Evolutionary conservation across 139 green algal genomes (phyloP).

Genomic region (Chara braunii): DNA sequence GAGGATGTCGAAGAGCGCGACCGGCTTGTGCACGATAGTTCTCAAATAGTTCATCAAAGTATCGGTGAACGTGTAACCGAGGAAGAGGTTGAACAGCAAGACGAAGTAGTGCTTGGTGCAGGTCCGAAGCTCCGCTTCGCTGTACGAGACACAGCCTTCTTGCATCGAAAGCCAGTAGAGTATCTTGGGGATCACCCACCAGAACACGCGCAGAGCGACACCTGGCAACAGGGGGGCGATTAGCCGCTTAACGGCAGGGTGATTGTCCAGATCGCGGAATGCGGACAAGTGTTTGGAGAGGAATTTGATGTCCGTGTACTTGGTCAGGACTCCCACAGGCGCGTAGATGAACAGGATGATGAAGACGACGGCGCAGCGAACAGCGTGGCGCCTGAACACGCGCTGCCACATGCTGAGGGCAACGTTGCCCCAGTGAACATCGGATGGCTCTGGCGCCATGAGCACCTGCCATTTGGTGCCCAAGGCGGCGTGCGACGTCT

Average conservation of each 20-base stretch:
- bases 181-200: conserved; percentile 16
- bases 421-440: conserved; percentile 29
- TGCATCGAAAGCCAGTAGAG: conserved; percentile 11
- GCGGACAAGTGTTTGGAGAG: conserved; percentile 3
- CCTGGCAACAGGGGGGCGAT: conserved; percentile 12
- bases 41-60: conserved; percentile 9
- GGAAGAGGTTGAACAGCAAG: conserved; percentile 37
- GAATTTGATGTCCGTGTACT: conserved; percentile 15
- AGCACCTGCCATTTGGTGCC: conserved; percentile 10
- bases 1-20: conserved; percentile 19
- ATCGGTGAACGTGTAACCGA: conserved; percentile 29
- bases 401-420: conserved; percentile 22
- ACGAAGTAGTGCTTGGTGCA: conserved; percentile 13
- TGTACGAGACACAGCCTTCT: conserved; percentile 1
- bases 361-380: neutral
- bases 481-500: conserved; percentile 14
- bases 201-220: conserved; percentile 11
- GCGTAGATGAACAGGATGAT: conserved; percentile 34
- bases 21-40: conserved; percentile 20
- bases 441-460: conserved; percentile 8
- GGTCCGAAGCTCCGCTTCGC: neutral
- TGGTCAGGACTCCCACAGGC: conserved; percentile 18
- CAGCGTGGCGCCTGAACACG: conserved; percentile 2
- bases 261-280: neutral
- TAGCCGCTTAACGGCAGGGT: too few species aligned